Evolutionary conservation across 2,329 filamentous ascomycete genomes (phyloP), one percentile per base, ranked within the genome.

Genomic region (Endothia cerciana): DNA sequence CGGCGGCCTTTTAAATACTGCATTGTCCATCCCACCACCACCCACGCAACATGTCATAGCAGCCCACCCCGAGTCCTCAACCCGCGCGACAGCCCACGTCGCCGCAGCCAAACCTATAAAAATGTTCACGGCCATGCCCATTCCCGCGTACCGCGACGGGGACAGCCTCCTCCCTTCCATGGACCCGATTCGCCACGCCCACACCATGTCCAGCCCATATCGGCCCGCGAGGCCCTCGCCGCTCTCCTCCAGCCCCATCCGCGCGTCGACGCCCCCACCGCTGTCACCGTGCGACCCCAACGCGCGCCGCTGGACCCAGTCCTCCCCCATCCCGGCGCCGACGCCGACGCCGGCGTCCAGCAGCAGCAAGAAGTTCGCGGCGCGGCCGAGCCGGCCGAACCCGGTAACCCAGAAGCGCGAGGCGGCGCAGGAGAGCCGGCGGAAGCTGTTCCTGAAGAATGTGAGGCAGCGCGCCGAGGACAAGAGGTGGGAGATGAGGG

Each of bases 401-500:
- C 90, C 89, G 0, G 72, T 90, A 7, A 60, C 45, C 28, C 84
- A 85, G 69, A 84, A 79, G 67, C 82, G 86, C 60, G 86, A 93
- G 73, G 86, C 86, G 22, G 81, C 82, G 0, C 86, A 88, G 64
- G 88, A 92, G 73, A 81, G 84, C 63, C 80, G 91, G 65, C 81
- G 91, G 57, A 85, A 85, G 40, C 79, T 90, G 64, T 94, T 94
- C 71, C 78, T 94, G 66, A 86, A 88, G 73, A 90, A 83, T 61
- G 87, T 91, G 22, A 81, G 86, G 66, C 83, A 87, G 71, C 83
- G 85, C 49, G 79, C 82, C 2, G 86, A 90, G 51, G 86, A 91
- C 36, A 83, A 80, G 71, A 78, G 79, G 28, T 90, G 87, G 83
- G 81, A 85, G 71, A 80, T 83, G 61, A 80, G 88, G 69, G 87